Evolutionary conservation across 2,329 filamentous ascomycete species (phyloP), one percentile per base, ranked within the genome.

Genomic region (Ceratocystis papillata): DNA sequence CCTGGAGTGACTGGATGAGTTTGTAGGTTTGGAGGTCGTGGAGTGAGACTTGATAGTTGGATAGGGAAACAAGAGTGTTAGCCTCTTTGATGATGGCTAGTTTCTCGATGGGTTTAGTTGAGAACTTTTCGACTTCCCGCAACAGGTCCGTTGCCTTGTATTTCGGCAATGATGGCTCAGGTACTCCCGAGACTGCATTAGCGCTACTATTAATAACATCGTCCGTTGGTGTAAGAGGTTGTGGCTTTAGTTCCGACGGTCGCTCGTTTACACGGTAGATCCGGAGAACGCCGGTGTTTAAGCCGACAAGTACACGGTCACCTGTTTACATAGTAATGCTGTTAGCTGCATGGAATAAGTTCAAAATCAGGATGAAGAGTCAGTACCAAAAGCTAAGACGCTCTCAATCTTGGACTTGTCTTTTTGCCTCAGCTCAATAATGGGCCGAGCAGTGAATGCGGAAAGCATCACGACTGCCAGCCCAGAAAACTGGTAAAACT

Each of bases 351-450:
- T 15, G 20, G n/a, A 20, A 59, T 10, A 20, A 8, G 3, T n/a
- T 22, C 15, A n/a, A 6, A 8, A n/a, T 37, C 30, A 12, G 6
- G 37, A 30, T 28, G 10, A 48, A 1, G 53, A 25, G n/a, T 30
- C 69, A 76, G 67, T 81, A 90, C 88, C 91, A 77, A 96, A 90
- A 69, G 93, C 90, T 61, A 97, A 82, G 70, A 99, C 90, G 62
- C 90, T 94, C 78, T 99, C 94, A 77, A 99, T 96, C 80, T 88
- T 94, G 70, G 90, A 95, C 80, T 95, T 96, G 84, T 97, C 93
- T 76, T 90, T 87, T 76, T 87, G 86, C 79, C 89, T 92, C 73
- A 99, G 88, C 88, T 99, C 94, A 81, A 97, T 89, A 75, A 99
- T 93, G 70, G 92, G 89, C 74, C 90, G 89, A 79, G 94, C 92